Evolutionary conservation across 164 flowering plant species (phyloP).

Genomic region (Chloranthus sessilifolius): DNA sequence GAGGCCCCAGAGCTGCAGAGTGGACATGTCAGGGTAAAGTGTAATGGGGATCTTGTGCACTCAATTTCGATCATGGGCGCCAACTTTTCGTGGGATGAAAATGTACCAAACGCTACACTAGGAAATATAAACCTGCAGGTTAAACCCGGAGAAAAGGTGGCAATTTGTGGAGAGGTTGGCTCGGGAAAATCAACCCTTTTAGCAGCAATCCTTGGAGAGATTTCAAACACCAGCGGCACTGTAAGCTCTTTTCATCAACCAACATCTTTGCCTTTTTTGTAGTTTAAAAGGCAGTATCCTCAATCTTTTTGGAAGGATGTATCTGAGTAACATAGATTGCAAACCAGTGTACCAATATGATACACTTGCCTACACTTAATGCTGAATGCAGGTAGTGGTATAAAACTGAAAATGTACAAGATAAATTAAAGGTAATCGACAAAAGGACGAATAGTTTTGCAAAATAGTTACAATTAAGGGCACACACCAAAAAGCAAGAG

Average conservation of each 20-base stretch:
- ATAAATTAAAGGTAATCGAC: too few relatives aligned
- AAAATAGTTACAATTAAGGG: too few relatives aligned
- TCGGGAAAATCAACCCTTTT: constrained; percentile 70
- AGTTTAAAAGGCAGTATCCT: too few relatives aligned
- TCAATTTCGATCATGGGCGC: constrained; percentile 28
- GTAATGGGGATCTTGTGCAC: constrained; percentile 8
- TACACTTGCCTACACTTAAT: too few relatives aligned
- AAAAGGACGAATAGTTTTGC: too few relatives aligned
- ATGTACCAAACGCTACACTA: constrained; percentile 30
- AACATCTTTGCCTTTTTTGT: background rate
- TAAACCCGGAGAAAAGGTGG: constrained; percentile 44
- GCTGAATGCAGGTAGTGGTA: too few relatives aligned
- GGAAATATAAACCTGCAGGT: constrained; percentile 40
- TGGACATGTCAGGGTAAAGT: constrained; percentile 14
- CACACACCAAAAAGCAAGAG: too few relatives aligned
- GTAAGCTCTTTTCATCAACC: constrained; percentile 43
- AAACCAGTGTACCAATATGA: too few relatives aligned
- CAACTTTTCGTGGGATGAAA: constrained; percentile 48
- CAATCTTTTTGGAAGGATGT: too few relatives aligned
- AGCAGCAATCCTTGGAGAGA: constrained; percentile 62
- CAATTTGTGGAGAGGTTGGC: constrained; percentile 71
- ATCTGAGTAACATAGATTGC: too few relatives aligned
- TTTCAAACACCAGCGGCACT: constrained; percentile 37
- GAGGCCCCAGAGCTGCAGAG: constrained; percentile 54
- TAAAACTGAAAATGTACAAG: too few relatives aligned